These are phyloP conservation scores for Taphrina sp. DNA, from an alignment of 1,139 yeast genomes.

Conservation along the genomic window DNA sequence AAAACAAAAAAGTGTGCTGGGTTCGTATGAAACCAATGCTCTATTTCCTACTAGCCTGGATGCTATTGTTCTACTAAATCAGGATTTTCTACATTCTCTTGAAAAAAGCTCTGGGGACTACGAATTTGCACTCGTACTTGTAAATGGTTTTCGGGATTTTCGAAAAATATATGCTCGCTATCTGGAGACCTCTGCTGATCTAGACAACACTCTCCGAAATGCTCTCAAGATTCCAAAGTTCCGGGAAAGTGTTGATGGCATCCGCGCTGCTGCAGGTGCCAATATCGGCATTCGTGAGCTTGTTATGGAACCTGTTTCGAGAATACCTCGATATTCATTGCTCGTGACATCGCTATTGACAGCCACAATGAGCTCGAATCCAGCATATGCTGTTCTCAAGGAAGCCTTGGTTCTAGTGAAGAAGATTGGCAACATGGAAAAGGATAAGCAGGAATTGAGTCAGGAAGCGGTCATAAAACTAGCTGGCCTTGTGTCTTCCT, in stretches of 20 bases:
- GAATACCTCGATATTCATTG: slow-evolving; percentile 33
- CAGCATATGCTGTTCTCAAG: slow-evolving; percentile 26
- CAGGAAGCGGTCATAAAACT: slow-evolving; percentile 30
- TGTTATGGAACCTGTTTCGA: slow-evolving; percentile 33
- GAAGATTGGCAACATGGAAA: slow-evolving; percentile 30
- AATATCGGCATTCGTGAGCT: slow-evolving; percentile 33
- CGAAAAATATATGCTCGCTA: slow-evolving; percentile 30
- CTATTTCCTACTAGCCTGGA: slow-evolving; percentile 32
- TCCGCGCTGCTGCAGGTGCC: slow-evolving; percentile 8
- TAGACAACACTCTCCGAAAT: slow-evolving; percentile 20
- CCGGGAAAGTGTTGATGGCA: slow-evolving; percentile 19
- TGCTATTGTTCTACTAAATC: slow-evolving; percentile 31
- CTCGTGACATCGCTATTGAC: slow-evolving; percentile 24
- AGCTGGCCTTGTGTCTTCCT: slow-evolving; percentile 28
- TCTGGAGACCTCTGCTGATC: slow-evolving; percentile 27
- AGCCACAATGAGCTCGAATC: slow-evolving; percentile 20
- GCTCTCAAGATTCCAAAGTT: slow-evolving; percentile 24
- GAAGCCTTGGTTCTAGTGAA: slow-evolving; percentile 26
- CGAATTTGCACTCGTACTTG: slow-evolving; percentile 22
- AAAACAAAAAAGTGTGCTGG: slow-evolving; percentile 25
- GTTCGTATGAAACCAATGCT: slow-evolving; percentile 28
- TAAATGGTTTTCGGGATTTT: slow-evolving; percentile 24
- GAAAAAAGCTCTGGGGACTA: slow-evolving; percentile 21
- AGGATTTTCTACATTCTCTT: slow-evolving; percentile 27
- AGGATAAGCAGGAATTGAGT: slow-evolving; percentile 17